phyloP scores from a whole-genome alignment of 306 rosid genomes.

The Casuarina cunninghamiana region DNA sequence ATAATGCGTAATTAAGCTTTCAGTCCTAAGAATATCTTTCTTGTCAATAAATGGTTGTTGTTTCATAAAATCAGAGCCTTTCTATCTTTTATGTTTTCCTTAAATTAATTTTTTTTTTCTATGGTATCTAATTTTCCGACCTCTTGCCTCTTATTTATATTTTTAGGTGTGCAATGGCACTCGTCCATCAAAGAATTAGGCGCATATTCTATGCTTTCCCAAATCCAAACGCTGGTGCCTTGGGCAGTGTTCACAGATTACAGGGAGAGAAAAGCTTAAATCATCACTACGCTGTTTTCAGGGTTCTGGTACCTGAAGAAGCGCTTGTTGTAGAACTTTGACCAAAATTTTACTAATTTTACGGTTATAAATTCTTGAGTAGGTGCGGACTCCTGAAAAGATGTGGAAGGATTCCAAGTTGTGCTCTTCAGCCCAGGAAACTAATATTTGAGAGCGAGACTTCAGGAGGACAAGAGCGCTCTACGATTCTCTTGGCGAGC shows the following conservation, averaged over 20 bases:
- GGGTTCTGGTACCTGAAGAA: constrained; percentile 63
- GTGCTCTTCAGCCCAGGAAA: too few species aligned
- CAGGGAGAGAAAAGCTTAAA: constrained; percentile 89
- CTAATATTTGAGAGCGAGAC: too few species aligned
- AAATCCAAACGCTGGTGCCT: constrained; percentile 75
- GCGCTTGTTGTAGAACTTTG: constrained; percentile 28
- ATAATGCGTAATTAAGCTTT: neutral
- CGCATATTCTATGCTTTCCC: constrained; percentile 82
- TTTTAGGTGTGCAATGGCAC: constrained; percentile 97
- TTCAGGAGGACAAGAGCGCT: too few species aligned
- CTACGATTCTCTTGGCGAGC: too few species aligned
- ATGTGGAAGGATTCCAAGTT: too few species aligned
- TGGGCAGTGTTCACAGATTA: constrained; percentile 79
- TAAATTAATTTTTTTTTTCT: neutral
- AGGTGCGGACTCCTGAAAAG: neutral
- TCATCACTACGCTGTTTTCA: constrained; percentile 89
- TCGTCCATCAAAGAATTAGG: constrained; percentile 86
- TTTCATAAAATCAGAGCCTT: neutral
- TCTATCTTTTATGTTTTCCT: neutral
- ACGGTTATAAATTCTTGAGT: neutral
- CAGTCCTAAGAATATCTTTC: neutral
- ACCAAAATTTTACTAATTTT: neutral
- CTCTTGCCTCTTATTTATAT: constrained; percentile 5
- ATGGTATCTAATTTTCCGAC: constrained; percentile 9
- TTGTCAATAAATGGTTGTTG: neutral